phyloP scores from a whole-genome alignment of 495 filamentous ascomycete genomes.

The Daldinia bambusicola region DNA sequence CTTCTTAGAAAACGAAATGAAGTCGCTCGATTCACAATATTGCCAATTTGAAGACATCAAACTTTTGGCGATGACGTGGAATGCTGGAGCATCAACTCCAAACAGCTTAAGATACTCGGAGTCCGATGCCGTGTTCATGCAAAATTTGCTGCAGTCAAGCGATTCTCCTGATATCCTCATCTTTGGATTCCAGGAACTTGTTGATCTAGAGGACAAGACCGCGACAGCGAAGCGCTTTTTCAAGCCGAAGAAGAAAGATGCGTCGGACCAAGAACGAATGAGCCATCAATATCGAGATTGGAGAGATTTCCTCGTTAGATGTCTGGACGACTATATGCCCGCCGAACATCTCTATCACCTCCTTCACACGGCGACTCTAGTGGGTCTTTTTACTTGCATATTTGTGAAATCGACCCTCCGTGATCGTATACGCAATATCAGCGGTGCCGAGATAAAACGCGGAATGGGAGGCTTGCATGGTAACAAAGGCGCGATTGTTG shows the following conservation, averaged over 20 bases:
- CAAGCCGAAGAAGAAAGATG: constrained; percentile 88
- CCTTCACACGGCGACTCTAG: constrained; percentile 86
- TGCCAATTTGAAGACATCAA: constrained; percentile 85
- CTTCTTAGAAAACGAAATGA: constrained; percentile 92
- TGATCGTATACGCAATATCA: constrained; percentile 77
- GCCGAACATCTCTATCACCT: constrained; percentile 81
- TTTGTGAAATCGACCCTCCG: constrained; percentile 87
- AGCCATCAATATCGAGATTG: constrained; percentile 96
- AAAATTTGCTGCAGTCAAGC: constrained; percentile 73
- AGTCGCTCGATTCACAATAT: constrained; percentile 78
- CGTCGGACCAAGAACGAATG: constrained; percentile 92
- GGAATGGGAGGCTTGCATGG: constrained; percentile 94
- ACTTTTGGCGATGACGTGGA: constrained; percentile 89
- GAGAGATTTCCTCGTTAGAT: constrained; percentile 85
- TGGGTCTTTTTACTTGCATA: constrained; percentile 94
- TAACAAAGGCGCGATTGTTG: constrained; percentile 94
- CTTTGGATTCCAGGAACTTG: constrained; percentile 97
- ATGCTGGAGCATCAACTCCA: constrained; percentile 91
- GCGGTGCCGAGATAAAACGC: constrained; percentile 86
- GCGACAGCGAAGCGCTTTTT: constrained; percentile 90
- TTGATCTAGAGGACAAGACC: constrained; percentile 96
- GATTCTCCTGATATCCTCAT: constrained; percentile 88
- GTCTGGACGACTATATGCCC: constrained; percentile 85
- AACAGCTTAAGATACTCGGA: constrained; percentile 76
- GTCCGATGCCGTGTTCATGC: constrained; percentile 77